Evolutionary conservation across 169 alveolate species (phyloP).

Genomic region (Plasmodium berghei): DNA sequence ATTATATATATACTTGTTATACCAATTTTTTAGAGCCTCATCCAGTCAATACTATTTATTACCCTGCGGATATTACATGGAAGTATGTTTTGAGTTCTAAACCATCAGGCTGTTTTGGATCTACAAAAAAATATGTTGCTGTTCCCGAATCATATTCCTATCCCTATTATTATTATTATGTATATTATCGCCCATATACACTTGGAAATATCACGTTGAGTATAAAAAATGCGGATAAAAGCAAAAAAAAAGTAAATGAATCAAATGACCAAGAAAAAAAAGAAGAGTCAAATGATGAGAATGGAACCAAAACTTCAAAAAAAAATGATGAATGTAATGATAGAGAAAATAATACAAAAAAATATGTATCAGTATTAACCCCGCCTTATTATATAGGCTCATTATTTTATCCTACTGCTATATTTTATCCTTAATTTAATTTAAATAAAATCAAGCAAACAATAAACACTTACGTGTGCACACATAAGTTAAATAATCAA

Average conservation of each 20-base stretch:
- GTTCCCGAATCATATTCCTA: constrained; percentile 35
- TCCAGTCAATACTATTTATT: constrained; percentile 20
- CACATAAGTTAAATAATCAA: too few relatives aligned
- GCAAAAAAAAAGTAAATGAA: constrained; percentile 22
- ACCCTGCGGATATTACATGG: constrained; percentile 51
- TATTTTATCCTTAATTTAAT: constrained; percentile 35
- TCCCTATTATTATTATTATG: constrained; percentile 49
- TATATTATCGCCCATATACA: neutral
- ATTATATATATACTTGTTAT: neutral
- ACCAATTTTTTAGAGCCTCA: constrained; percentile 21
- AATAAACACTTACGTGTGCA: too few relatives aligned
- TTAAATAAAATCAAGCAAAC: neutral
- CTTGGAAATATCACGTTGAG: neutral
- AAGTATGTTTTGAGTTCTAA: constrained; percentile 41
- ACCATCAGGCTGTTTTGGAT: constrained; percentile 50
- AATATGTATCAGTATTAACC: constrained; percentile 25
- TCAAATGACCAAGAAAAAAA: constrained; percentile 10
- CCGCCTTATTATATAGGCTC: constrained; percentile 27
- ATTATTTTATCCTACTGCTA: constrained; percentile 29
- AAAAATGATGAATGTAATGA: constrained; percentile 40
- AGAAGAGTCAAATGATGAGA: constrained; percentile 19
- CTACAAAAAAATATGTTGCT: constrained; percentile 38
- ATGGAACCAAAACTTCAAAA: constrained; percentile 20
- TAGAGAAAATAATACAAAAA: constrained; percentile 7
- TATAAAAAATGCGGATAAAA: neutral